Conservation (phyloP, 2,329 filamentous ascomycete species). For the Beauveria medogensis region DNA sequence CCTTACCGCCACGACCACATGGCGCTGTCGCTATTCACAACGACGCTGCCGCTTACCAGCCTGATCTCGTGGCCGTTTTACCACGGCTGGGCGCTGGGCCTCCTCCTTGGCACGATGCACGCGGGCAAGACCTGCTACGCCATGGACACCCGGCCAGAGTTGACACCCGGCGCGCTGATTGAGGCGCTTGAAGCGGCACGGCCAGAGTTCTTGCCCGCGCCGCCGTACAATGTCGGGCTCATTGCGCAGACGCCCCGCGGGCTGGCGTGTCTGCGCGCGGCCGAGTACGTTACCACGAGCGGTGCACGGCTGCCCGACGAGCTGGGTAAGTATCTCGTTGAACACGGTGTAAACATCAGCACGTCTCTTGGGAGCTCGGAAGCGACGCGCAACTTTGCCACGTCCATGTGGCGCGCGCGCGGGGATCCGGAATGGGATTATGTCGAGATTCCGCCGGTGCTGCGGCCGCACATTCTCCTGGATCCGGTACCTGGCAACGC, state of each 20-base stretch:
- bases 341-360: conserved; percentile 1
- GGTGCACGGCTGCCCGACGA: not conserved
- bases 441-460: not conserved
- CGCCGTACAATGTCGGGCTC: conserved; percentile 1
- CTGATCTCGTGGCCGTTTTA: conserved; percentile 4
- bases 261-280: not conserved
- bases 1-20: not conserved
- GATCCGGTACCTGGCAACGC: not conserved
- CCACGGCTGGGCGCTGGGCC: conserved; percentile 1
- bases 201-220: not conserved
- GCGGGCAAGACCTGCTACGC: not conserved
- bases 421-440: not conserved
- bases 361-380: not conserved
- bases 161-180: not conserved
- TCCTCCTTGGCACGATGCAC: not conserved
- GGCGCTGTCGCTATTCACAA: not conserved
- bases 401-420: not conserved
- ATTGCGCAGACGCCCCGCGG: not conserved
- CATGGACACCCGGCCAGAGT: not conserved
- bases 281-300: not conserved
- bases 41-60: not conserved
- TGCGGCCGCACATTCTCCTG: not conserved
- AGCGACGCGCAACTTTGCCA: not conserved
- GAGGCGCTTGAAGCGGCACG: conserved; percentile 1
- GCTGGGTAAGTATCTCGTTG: not conserved